A percentile compares a stretch with the other conserved stretches of the same genome.
Conservation (phyloP, 2,329 filamentous ascomycete genomes). For the Cryphonectria parasitica region DNA sequence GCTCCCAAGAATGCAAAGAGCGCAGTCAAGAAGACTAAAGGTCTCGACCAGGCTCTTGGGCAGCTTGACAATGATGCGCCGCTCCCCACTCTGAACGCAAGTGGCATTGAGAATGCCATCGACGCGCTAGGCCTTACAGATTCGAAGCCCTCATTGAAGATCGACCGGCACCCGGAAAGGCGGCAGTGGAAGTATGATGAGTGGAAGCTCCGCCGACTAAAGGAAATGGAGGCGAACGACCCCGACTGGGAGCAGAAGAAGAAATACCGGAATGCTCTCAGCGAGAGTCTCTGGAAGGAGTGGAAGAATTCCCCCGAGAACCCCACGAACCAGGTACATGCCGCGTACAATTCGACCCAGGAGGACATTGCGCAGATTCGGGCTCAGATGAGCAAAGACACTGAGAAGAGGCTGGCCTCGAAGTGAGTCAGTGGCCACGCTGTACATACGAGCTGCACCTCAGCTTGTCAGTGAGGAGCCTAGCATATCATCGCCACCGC, state of each 20-base stretch:
- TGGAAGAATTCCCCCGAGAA: no score
- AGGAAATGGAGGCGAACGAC: conserved; percentile 73
- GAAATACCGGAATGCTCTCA: no score
- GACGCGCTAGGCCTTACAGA: conserved; percentile 76
- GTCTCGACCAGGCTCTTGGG: conserved; percentile 66
- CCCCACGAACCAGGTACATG: no score
- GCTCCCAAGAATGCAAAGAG: conserved; percentile 70
- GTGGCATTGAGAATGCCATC: conserved; percentile 91
- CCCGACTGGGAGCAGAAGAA: conserved; percentile 79
- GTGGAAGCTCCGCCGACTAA: conserved; percentile 45
- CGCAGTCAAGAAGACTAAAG: conserved; percentile 69
- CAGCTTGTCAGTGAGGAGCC: no score
- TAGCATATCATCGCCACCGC: no score
- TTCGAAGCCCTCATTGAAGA: conserved; percentile 42
- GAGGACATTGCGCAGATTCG: no score
- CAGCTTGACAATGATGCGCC: conserved; percentile 68
- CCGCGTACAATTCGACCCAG: no score
- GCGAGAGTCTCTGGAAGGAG: no score
- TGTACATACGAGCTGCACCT: no score
- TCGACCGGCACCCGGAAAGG: conserved; percentile 88
- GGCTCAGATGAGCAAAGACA: no score
- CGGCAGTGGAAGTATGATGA: conserved; percentile 42
- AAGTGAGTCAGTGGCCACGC: no score
- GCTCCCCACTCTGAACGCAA: conserved; percentile 70
- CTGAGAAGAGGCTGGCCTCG: no score